phyloP scores from a whole-genome alignment of 345 rosid species.

The Bretschneidera sinensis region DNA sequence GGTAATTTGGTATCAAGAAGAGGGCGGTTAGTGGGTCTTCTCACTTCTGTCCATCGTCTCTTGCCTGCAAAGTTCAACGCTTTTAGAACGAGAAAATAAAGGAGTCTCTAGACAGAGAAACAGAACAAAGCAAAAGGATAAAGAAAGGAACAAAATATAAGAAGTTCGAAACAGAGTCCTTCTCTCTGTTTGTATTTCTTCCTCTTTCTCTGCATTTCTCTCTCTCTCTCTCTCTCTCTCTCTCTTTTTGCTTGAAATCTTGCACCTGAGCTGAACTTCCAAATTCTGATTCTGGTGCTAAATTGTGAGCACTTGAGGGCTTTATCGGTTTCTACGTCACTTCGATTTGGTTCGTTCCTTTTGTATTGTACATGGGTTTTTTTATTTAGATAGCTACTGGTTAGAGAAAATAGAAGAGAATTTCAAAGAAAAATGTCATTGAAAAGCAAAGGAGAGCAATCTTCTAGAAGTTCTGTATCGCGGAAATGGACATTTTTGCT shows the following conservation, averaged over 20 bases:
- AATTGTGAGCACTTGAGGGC: not conserved
- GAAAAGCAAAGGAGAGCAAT: slow-evolving; percentile 65
- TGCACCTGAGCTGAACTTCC: not conserved
- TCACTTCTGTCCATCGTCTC: slow-evolving; percentile 40
- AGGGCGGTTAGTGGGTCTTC: slow-evolving; percentile 44
- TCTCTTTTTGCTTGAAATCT: not conserved
- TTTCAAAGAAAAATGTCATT: slow-evolving; percentile 36
- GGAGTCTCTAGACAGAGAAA: slow-evolving; percentile 1
- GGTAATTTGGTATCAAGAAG: slow-evolving; percentile 18
- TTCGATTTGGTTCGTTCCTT: slow-evolving; percentile 17
- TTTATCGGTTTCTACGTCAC: slow-evolving; percentile 13
- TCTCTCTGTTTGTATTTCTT: too few species aligned
- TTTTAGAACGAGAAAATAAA: not conserved
- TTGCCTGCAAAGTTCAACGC: slow-evolving; percentile 40
- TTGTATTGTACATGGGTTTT: slow-evolving; percentile 18
- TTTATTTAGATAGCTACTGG: slow-evolving; percentile 11
- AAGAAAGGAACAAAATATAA: slow-evolving; percentile 16
- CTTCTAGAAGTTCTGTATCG: slow-evolving; percentile 44
- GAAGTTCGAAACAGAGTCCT: too few species aligned
- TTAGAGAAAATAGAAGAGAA: slow-evolving; percentile 3
- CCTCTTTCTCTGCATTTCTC: not conserved
- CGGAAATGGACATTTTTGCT: slow-evolving; percentile 71
- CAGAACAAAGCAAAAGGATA: slow-evolving; percentile 10
- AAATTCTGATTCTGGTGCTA: slow-evolving; percentile 6
- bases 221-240: too few species aligned